Evolutionary conservation across 768 basidiomycete species (phyloP).

Genomic region (Calvatia gigantea): DNA sequence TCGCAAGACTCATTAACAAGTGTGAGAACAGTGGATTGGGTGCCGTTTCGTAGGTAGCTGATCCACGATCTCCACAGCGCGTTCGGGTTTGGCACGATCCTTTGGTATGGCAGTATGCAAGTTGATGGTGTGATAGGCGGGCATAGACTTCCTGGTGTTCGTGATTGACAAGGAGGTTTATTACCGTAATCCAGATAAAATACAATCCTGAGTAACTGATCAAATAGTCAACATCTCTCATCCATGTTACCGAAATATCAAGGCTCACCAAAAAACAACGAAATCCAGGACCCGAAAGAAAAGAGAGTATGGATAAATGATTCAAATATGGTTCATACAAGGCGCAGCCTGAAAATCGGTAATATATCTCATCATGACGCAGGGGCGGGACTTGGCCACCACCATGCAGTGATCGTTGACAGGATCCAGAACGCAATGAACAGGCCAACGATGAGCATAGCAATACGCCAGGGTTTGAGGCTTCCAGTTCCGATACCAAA

Average conservation of each 20-base stretch:
- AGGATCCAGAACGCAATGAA: constrained; percentile 57
- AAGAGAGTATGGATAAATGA: not conserved
- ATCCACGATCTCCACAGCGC: too few relatives aligned
- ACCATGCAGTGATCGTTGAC: constrained; percentile 49
- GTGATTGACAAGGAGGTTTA: too few relatives aligned
- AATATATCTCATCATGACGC: not conserved
- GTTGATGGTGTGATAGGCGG: too few relatives aligned
- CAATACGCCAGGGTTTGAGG: constrained; percentile 67
- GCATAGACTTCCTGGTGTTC: too few relatives aligned
- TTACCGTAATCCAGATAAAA: not conserved
- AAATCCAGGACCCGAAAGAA: not conserved
- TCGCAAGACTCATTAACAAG: too few relatives aligned
- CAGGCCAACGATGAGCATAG: constrained; percentile 50
- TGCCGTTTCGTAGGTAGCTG: too few relatives aligned
- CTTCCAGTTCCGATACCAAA: constrained; percentile 69
- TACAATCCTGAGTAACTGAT: not conserved
- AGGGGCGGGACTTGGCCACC: constrained; percentile 26
- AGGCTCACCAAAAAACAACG: not conserved
- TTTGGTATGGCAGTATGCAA: too few relatives aligned
- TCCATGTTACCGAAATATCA: not conserved
- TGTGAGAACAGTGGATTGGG: too few relatives aligned
- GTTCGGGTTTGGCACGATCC: too few relatives aligned
- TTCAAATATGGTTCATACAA: not conserved
- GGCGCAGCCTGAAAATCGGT: not conserved
- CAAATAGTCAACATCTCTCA: not conserved